phyloP scores from a whole-genome alignment of 2,329 filamentous ascomycete species.

The Orbilia oligospora region DNA sequence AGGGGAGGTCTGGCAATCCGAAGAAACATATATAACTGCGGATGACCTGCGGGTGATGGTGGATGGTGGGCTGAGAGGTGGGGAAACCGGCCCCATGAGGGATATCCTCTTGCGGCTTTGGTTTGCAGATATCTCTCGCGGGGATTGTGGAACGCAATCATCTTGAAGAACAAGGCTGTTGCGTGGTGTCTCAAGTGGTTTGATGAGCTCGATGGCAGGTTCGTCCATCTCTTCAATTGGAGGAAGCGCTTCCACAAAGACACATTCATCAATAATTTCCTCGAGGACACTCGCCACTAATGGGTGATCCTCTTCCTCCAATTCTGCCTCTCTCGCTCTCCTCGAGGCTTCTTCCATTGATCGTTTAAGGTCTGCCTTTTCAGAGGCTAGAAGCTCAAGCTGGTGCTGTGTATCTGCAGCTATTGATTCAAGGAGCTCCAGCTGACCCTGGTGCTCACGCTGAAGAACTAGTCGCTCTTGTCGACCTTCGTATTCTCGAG shows the following conservation, averaged over 20 bases:
- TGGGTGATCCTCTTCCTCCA: conserved; percentile 49
- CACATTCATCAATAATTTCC: conserved; percentile 38
- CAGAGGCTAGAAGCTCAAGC: conserved; percentile 50
- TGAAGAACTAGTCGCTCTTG: conserved; percentile 58
- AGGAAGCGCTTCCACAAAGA: conserved; percentile 38
- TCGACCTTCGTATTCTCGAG: conserved; percentile 48
- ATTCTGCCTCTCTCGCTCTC: conserved; percentile 27
- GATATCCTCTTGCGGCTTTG: conserved; percentile 79
- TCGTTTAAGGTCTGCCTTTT: conserved; percentile 57
- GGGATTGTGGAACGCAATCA: conserved; percentile 69
- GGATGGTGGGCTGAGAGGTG: conserved; percentile 54
- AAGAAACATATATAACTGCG: conserved; percentile 52
- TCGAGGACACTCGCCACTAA: conserved; percentile 42
- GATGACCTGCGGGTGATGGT: conserved; percentile 57
- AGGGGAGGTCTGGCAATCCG: conserved; percentile 45
- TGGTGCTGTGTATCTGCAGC: conserved; percentile 59
- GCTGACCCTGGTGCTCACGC: conserved; percentile 51
- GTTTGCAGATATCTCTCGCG: conserved; percentile 79
- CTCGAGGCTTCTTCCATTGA: conserved; percentile 41
- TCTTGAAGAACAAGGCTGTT: conserved; percentile 64
- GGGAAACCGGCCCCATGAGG: conserved; percentile 67
- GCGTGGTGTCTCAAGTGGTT: conserved; percentile 66
- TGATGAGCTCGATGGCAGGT: conserved; percentile 64
- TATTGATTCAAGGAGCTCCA: conserved; percentile 59
- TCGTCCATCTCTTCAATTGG: conserved; percentile 49